Evolutionary conservation across 2,329 filamentous ascomycete genomes (phyloP), one percentile per base, ranked within the genome.

Genomic region (Curvularia verruculosa): DNA sequence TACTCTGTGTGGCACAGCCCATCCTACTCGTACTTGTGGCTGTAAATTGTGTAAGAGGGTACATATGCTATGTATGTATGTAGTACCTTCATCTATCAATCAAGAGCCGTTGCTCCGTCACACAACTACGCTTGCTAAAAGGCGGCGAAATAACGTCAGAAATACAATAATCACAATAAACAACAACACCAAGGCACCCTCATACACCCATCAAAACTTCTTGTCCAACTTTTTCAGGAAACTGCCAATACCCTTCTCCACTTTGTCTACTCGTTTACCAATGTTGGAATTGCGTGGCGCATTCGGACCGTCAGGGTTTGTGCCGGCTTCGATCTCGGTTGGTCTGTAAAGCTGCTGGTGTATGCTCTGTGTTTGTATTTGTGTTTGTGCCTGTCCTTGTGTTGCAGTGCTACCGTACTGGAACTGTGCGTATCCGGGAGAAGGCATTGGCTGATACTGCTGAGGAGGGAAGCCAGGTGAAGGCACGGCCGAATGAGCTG

Each of bases 161-260:
- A 54, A 52, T n/a, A n/a, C n/a, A n/a, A n/a, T n/a, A n/a, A n/a
- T n/a, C n/a, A n/a, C n/a, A n/a, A n/a, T n/a, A n/a, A n/a, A n/a
- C n/a, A n/a, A n/a, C n/a, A n/a, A n/a, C n/a, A n/a, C 10, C 36
- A 50, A 21, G n/a, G 23, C 40, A 45, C 50, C 18, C 45, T 37
- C 13, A 24, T 21, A 31, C n/a, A 24, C 19, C 24, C 15, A 49
- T 62, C 51, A 69, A 46, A 89, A 87, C 72, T 86, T 89, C 85
- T 90, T 91, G 79, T 92, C 89, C 75, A 92, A 83, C 78, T 88
- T 91, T 83, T 89, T 91, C 63, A 92, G 75, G 80, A 92, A 88
- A 6, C 87, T 86, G 26, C 85, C 84, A 4, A 92, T 84, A 1
- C 88, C 87, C 73, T 86, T 87, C 78, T 92, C 89, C 31, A 92